Conservation (phyloP, 2,329 filamentous ascomycete genomes). For the Colletotrichum limetticola region DNA sequence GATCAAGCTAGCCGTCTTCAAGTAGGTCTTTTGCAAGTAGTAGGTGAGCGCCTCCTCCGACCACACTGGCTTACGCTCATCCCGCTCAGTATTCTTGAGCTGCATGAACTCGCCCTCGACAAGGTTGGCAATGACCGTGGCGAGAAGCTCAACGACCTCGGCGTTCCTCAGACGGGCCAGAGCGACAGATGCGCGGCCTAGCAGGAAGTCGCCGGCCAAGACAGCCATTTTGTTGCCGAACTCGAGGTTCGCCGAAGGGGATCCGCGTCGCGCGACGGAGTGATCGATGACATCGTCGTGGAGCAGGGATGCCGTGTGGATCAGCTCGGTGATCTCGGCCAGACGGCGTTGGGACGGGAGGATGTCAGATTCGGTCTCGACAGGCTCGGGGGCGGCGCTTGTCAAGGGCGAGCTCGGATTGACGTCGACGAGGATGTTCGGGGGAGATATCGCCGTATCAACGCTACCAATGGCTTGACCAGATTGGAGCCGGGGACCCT, state of each 20-base stretch:
- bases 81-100: constrained; percentile 91
- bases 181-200: constrained; percentile 92
- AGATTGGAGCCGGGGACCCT: constrained; percentile 56
- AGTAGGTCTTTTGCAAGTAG: constrained; percentile 97
- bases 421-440: constrained; percentile 75
- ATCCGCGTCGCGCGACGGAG: constrained; percentile 84
- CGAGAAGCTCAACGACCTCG: constrained; percentile 93
- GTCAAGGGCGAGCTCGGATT: constrained; percentile 74
- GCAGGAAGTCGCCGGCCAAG: constrained; percentile 93
- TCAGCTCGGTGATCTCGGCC: constrained; percentile 96
- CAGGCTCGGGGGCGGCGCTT: constrained; percentile 52
- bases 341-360: constrained; percentile 92
- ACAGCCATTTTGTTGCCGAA: constrained; percentile 99
- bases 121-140: constrained; percentile 96
- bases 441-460: constrained; percentile 65
- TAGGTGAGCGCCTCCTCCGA: constrained; percentile 91
- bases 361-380: constrained; percentile 70
- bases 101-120: constrained; percentile 99
- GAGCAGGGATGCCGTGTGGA: constrained; percentile 94
- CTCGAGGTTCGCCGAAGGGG: constrained; percentile 89
- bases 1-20: constrained; percentile 96
- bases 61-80: constrained; percentile 86
- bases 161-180: constrained; percentile 90
- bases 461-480: constrained; percentile 58
- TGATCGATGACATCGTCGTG: constrained; percentile 99